Percentiles rank a stretch among this genome's conserved stretches.
These are phyloP conservation scores for Penicillium sp. DNA, from an alignment of 2,329 filamentous ascomycete genomes.

Conservation along the genomic window DNA sequence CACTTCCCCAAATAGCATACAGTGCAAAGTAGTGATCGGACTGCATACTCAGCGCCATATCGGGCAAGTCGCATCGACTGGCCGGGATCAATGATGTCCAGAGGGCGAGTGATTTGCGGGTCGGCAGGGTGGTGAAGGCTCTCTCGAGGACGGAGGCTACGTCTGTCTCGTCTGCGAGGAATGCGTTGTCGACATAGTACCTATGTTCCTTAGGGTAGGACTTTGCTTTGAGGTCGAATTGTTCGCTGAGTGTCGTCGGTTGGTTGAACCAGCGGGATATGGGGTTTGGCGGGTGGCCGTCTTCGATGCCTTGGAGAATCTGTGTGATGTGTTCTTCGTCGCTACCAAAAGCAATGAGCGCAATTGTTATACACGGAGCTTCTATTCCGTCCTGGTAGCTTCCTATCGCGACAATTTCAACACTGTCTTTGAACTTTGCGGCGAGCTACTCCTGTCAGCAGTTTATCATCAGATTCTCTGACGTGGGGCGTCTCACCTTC, in stretches of 20 bases:
- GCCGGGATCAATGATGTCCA: conserved; percentile 22
- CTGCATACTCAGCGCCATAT: conserved; percentile 60
- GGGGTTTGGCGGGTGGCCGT: background rate
- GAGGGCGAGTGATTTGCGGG: background rate
- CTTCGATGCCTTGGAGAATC: background rate
- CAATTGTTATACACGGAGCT: background rate
- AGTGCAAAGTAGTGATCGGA: conserved; percentile 60
- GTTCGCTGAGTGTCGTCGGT: conserved; percentile 1
- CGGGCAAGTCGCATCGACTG: conserved; percentile 42
- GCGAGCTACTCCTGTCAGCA: background rate
- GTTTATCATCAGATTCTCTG: background rate
- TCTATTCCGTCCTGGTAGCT: background rate
- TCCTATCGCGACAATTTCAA: background rate
- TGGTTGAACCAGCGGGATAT: background rate
- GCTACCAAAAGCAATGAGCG: background rate
- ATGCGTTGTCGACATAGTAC: conserved; percentile 57
- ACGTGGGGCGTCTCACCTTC: background rate
- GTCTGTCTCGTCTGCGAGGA: conserved; percentile 54
- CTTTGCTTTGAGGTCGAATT: conserved; percentile 40
- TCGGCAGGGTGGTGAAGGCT: background rate
- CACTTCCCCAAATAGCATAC: conserved; percentile 54
- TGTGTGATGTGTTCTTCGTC: background rate
- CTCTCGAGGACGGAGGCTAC: conserved; percentile 31
- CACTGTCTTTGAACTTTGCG: background rate
- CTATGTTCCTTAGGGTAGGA: conserved; percentile 55